Conservation (phyloP, 23 red algal species). For the Gracilariopsis chorda region DNA sequence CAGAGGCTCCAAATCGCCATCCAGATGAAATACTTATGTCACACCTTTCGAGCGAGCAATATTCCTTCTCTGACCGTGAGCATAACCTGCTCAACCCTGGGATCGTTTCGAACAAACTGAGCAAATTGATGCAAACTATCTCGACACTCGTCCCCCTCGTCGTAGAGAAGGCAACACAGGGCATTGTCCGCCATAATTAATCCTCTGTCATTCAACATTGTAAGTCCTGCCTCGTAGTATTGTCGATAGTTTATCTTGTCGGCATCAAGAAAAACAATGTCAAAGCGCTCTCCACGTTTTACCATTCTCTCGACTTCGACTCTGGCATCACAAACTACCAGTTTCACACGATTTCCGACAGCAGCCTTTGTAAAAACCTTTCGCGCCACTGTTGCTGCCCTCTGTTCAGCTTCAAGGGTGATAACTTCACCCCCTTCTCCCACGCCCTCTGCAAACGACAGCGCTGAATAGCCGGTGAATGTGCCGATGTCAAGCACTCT, state of each 20-base stretch:
- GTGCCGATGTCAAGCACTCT: slow-evolving; percentile 82
- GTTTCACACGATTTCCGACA: neutral
- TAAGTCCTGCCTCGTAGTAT: slow-evolving; percentile 66
- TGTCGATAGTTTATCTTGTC: slow-evolving; percentile 68
- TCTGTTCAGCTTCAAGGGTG: slow-evolving; percentile 51
- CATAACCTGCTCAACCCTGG: slow-evolving; percentile 71
- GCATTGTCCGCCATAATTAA: slow-evolving; percentile 75
- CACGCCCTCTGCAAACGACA: slow-evolving; percentile 74
- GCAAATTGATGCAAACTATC: slow-evolving; percentile 38
- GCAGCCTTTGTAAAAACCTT: slow-evolving; percentile 8
- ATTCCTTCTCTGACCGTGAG: slow-evolving; percentile 68
- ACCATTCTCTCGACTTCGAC: slow-evolving; percentile 9
- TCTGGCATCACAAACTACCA: slow-evolving; percentile 42
- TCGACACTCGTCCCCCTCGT: slow-evolving; percentile 23
- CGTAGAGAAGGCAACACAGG: slow-evolving; percentile 43
- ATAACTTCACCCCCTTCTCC: slow-evolving; percentile 21
- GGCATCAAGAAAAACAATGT: slow-evolving; percentile 84
- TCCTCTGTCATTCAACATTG: slow-evolving; percentile 51
- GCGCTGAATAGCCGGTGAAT: slow-evolving; percentile 85
- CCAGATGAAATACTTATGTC: too few relatives aligned
- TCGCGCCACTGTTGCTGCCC: slow-evolving; percentile 45
- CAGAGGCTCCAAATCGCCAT: too few relatives aligned
- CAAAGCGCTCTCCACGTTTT: slow-evolving; percentile 44
- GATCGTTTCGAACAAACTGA: slow-evolving; percentile 43
- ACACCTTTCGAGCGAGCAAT: slow-evolving; percentile 27